Conservation (phyloP, 1,284 basidiomycete species). For the Ustilago trichophora region DNA sequence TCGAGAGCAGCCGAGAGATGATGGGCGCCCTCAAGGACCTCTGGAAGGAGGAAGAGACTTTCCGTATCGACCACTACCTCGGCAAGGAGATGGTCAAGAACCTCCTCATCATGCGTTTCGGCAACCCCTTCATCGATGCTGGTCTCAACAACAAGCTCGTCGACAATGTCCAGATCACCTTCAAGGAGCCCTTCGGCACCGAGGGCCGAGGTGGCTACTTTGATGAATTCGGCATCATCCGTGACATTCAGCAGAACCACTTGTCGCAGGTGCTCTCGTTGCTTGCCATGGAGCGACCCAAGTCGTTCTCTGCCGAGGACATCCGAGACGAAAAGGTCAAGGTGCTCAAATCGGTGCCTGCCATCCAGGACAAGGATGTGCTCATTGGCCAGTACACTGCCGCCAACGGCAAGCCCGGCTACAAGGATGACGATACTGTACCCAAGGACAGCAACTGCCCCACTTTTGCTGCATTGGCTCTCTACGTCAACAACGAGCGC, state of each 20-base stretch:
- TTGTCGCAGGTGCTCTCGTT: conserved; percentile 66
- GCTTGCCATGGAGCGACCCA: conserved; percentile 67
- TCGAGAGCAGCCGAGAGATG: conserved; percentile 63
- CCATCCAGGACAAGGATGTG: conserved; percentile 63
- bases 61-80: conserved; percentile 67
- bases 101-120: conserved; percentile 63
- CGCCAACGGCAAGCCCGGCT: conserved; percentile 66
- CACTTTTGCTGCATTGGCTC: conserved; percentile 66
- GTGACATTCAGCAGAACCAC: conserved; percentile 68
- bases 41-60: conserved; percentile 66
- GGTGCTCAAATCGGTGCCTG: conserved; percentile 63
- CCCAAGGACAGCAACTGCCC: conserved; percentile 67
- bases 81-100: conserved; percentile 67
- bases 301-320: conserved; percentile 65
- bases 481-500: conserved; percentile 62
- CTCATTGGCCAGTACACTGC: conserved; percentile 67
- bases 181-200: conserved; percentile 68
- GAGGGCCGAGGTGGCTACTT: conserved; percentile 68
- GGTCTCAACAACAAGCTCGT: conserved; percentile 66
- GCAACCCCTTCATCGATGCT: conserved; percentile 63
- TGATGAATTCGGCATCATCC: conserved; percentile 68
- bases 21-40: conserved; percentile 62
- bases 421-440: conserved; percentile 67
- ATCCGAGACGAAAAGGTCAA: conserved; percentile 67
- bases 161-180: conserved; percentile 67